Evolutionary conservation across 306 rosid species (phyloP).

Genomic region (Dryas alaskensis): DNA sequence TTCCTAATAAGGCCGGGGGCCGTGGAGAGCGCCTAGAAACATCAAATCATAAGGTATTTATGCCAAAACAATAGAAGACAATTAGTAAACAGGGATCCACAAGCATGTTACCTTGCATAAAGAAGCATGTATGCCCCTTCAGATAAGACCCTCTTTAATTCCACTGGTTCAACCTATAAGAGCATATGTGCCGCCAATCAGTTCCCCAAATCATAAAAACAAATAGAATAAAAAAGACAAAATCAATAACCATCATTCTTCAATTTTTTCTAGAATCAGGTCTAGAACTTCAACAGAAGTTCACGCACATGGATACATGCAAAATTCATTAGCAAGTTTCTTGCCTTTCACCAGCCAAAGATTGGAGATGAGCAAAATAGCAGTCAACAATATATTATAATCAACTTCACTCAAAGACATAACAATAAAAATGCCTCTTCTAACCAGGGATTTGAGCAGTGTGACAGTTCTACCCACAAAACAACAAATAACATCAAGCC

Average conservation of each 20-base stretch:
- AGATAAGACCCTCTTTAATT: constrained; percentile 54
- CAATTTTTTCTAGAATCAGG: not conserved
- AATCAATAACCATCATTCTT: not conserved
- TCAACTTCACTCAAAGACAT: not conserved
- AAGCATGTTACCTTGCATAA: constrained; percentile 57
- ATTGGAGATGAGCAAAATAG: not conserved
- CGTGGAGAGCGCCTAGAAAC: constrained; percentile 51
- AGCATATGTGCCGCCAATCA: constrained; percentile 12
- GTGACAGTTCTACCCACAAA: not conserved
- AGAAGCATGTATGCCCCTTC: constrained; percentile 85
- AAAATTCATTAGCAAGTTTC: not conserved
- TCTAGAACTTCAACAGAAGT: not conserved
- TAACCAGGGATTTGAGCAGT: not conserved
- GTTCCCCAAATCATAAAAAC: not conserved
- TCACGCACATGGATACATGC: not conserved
- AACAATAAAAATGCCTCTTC: not conserved
- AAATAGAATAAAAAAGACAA: not conserved
- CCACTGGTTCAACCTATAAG: constrained; percentile 70
- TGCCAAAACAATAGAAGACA: not conserved
- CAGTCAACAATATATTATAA: not conserved
- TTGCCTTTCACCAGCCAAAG: not conserved
- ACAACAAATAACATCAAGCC: not conserved
- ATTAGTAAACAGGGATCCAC: constrained; percentile 4
- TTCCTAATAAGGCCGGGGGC: constrained; percentile 40
- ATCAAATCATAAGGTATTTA: constrained; percentile 12